These are phyloP conservation scores for Penicillium olsonii DNA, from an alignment of 2,329 filamentous ascomycete genomes.

Conservation along the genomic window DNA sequence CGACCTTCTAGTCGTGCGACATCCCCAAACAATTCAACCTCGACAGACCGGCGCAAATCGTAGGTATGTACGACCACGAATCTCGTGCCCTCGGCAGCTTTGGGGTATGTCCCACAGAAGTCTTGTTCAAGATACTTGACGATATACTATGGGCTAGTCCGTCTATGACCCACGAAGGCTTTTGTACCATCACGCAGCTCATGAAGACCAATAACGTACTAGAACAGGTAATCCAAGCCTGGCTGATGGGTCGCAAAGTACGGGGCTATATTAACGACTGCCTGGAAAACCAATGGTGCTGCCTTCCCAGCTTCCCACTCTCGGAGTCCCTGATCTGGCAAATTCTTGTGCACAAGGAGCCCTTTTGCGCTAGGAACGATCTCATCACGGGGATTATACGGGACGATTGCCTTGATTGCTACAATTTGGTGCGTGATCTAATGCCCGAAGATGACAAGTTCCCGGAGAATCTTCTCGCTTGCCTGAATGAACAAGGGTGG, in stretches of 20 bases:
- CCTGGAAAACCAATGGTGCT: not conserved
- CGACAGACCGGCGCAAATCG: no score
- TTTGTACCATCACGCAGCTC: slow-evolving; percentile 3
- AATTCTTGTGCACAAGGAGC: not conserved
- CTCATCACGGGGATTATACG: slow-evolving; percentile 11
- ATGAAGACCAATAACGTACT: not conserved
- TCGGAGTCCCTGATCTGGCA: not conserved
- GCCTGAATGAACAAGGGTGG: slow-evolving; percentile 19
- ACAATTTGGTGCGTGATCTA: slow-evolving; percentile 4
- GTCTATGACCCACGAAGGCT: slow-evolving; percentile 6
- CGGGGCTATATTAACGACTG: not conserved
- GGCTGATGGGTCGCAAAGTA: not conserved
- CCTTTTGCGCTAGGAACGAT: not conserved
- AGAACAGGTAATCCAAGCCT: not conserved
- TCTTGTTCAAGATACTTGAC: slow-evolving; percentile 12
- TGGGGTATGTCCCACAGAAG: slow-evolving; percentile 6
- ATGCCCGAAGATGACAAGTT: not conserved
- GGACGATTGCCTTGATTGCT: slow-evolving; percentile 16
- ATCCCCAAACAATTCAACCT: no score
- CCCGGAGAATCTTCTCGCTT: not conserved
- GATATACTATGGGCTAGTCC: not conserved
- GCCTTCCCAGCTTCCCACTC: not conserved
- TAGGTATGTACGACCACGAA: not conserved
- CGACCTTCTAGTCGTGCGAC: no score
- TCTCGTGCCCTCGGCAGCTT: slow-evolving; percentile 5